These are phyloP conservation scores for Penicillium daleae DNA, from an alignment of 495 filamentous ascomycete species.

Conservation along the genomic window DNA sequence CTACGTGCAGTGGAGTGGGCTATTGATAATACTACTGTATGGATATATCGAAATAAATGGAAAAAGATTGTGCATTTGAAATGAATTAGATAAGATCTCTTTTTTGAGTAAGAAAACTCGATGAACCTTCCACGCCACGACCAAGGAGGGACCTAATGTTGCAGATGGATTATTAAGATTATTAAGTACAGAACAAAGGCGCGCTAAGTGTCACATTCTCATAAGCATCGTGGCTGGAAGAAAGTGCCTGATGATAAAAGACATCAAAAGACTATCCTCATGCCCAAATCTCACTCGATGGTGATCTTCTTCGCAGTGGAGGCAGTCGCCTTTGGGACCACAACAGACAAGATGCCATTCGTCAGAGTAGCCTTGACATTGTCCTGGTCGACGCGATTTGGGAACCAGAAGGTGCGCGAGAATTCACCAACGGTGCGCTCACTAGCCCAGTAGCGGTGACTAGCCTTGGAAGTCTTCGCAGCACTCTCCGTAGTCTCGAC, in stretches of 20 bases:
- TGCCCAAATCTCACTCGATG: conserved; percentile 53
- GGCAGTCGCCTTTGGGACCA: conserved; percentile 77
- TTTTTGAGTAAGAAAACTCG: neutral
- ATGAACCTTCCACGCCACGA: neutral
- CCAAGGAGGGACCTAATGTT: neutral
- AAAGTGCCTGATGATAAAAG: neutral
- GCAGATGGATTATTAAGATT: neutral
- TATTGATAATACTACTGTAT: too few species aligned
- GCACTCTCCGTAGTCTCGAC: conserved; percentile 28
- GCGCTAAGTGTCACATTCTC: neutral
- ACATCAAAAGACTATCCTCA: neutral
- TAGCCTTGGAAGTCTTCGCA: conserved; percentile 10
- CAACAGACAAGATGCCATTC: conserved; percentile 74
- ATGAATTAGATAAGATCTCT: too few species aligned
- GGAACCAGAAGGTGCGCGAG: conserved; percentile 81
- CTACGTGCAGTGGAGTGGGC: too few species aligned
- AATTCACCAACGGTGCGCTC: conserved; percentile 87
- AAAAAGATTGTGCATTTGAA: too few species aligned
- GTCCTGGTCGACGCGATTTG: conserved; percentile 75
- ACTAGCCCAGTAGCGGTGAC: conserved; percentile 74
- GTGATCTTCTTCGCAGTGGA: conserved; percentile 56
- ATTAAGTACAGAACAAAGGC: neutral
- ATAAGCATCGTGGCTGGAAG: neutral
- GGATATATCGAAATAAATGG: too few species aligned
- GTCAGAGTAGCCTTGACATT: conserved; percentile 74